Evolutionary conservation across 2,329 filamentous ascomycete species (phyloP), one percentile per base, ranked within the genome.

Genomic region (Nigrograna mackinnonii): DNA sequence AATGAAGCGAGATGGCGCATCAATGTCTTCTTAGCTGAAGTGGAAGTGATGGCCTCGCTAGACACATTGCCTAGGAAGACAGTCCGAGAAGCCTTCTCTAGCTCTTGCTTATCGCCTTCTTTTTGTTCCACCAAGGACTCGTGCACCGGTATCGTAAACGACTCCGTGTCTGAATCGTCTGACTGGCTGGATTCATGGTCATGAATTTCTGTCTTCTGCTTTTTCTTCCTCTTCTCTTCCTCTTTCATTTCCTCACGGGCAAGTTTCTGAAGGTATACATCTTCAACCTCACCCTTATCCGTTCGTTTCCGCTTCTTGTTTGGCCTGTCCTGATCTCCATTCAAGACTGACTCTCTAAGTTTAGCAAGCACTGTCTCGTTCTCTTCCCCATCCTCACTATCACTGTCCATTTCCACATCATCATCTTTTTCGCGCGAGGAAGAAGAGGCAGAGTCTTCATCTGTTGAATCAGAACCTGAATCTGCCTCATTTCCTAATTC

Each of bases 11-110:
- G 81, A 66, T 96, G 89, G 31, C 79, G 75, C 52, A 89, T 74
- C 21, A 96, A 79, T 3, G 79, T 79, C 74, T 90, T 95, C 72
- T 89, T 91, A 22, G 85, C 86, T 2, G 84, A 71, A 62, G 95
- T 95, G 20, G 87, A 91, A 36, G 84, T 87, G 59, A 97, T 89
- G 31, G 89, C 90, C 39, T 86, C 77, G 17, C 81, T 85, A 12
- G 91, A 91, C 34, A 99, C 89, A 61, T 99, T 99, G 60, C 88
- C 87, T 11, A 99, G 76, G 71, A 97, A 99, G 31, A 97, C 84
- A 5, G 94, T 99, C 43, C 94, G 87, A 44, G 82, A 82, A 6
- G 92, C 88, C 73, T 95, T 96, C 44, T 95, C 89, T 2, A 95
- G 58, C 51, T 95, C 88, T 17, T 75, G 57, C 17, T 72, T 70